A percentile compares a stretch with the other conserved stretches of the same genome.
Conservation (phyloP, 768 basidiomycete species). For the Boletus subparvulus region DNA sequence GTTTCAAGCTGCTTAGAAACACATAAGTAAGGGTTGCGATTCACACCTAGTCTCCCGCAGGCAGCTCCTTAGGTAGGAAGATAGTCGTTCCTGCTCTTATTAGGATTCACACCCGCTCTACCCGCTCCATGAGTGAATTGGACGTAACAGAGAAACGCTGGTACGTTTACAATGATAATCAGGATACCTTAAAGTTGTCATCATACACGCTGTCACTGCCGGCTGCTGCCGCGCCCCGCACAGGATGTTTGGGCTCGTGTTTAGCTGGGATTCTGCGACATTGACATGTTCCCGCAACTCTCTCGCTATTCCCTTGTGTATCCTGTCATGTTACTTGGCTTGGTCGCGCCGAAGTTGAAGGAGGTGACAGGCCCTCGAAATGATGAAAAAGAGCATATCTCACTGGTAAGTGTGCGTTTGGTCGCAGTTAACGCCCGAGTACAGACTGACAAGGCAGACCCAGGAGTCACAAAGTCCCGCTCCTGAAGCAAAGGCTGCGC, state of each 20-base stretch:
- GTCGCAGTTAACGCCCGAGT: background rate
- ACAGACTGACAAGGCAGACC: background rate
- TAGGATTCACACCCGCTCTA: no score
- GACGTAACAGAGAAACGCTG: background rate
- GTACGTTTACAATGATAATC: background rate
- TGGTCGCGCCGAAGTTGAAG: conserved; percentile 4
- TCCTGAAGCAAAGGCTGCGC: conserved; percentile 7
- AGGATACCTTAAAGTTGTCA: background rate
- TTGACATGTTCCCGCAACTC: conserved; percentile 1
- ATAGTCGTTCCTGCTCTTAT: no score
- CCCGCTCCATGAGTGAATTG: background rate
- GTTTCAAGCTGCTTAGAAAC: no score
- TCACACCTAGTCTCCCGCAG: no score
- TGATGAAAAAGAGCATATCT: background rate
- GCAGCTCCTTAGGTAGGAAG: no score
- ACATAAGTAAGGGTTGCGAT: no score
- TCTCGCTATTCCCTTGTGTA: conserved; percentile 6
- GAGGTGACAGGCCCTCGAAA: background rate
- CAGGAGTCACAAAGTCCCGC: background rate
- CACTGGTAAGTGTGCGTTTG: background rate
- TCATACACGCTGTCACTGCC: background rate
- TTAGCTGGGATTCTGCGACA: background rate
- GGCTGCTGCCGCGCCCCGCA: background rate
- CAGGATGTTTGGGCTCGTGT: background rate
- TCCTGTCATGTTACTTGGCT: conserved; percentile 9